Evolutionary conservation across 805 yeast genomes (phyloP).

Genomic region (Saturnispora serradocipensis): DNA sequence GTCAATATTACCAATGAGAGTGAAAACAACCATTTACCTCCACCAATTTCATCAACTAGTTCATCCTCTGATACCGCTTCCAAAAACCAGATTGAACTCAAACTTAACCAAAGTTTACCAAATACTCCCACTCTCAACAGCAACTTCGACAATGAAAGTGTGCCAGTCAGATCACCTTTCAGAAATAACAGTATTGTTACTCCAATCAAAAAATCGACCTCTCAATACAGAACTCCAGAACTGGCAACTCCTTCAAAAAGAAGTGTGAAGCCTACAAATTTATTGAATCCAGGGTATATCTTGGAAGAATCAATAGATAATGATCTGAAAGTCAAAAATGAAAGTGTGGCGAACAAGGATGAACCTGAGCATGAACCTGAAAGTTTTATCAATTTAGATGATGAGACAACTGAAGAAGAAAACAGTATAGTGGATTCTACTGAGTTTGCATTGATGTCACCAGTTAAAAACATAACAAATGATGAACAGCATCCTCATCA

Average conservation of each 20-base stretch:
- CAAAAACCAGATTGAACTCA: not conserved
- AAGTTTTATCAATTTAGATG: slow-evolving; percentile 18
- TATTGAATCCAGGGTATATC: slow-evolving; percentile 9
- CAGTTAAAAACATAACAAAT: not conserved
- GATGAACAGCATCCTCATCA: slow-evolving; percentile 1
- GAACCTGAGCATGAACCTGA: slow-evolving; percentile 13
- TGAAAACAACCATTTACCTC: not conserved
- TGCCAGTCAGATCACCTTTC: slow-evolving; percentile 26
- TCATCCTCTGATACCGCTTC: not conserved
- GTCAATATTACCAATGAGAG: not conserved
- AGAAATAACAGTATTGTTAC: slow-evolving; percentile 11
- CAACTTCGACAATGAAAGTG: not conserved
- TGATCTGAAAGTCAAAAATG: slow-evolving; percentile 2
- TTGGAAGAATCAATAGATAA: slow-evolving; percentile 8
- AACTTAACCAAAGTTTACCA: not conserved
- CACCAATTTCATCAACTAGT: not conserved
- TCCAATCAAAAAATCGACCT: slow-evolving; percentile 12
- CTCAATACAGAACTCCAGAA: slow-evolving; percentile 16
- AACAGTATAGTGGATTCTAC: slow-evolving; percentile 9
- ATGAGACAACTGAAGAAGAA: slow-evolving; percentile 13
- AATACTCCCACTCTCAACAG: slow-evolving; percentile 5
- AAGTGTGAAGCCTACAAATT: slow-evolving; percentile 2
- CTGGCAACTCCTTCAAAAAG: slow-evolving; percentile 11
- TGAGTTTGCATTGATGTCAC: slow-evolving; percentile 3
- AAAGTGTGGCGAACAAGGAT: not conserved